Evolutionary conservation across 2,329 filamentous ascomycete species (phyloP), one percentile per base, ranked within the genome.

Genomic region (Fusarium anguioides): DNA sequence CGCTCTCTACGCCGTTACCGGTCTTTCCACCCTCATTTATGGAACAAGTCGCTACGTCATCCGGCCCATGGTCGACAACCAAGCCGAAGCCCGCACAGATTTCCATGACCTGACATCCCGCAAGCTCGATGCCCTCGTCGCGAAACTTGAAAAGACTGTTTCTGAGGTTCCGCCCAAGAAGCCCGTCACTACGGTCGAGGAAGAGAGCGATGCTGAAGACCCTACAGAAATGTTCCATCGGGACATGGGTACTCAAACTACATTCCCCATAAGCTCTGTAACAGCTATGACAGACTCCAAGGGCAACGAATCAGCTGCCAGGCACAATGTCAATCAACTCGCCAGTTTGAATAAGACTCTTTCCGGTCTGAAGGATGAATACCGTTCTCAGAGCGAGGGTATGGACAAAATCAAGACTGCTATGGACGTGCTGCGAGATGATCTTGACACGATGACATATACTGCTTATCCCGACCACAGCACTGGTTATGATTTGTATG

Each of bases 201-300:
- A 76, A 40, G 72, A 77, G 46, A 84, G 81, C 72, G 84, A 83
- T 24, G 82, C 80, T 58, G 85, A 86, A 62, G 88, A 90, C 70
- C 92, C 92, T 2, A 89, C 90, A 2, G 92, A 95, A 77, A 86
- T 94, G 64, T 96, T 93, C 78, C 91, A 94, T 76, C 87, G 91
- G 42, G 92, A 96, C 74, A 86, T 93, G 60, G 91, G 91, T 66
- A 91, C 92, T 2, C 92, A 96, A 77, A 96, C 92, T 1, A 89
- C 87, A 21, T 71, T 73, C 42, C 70, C 75, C n/a, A 58, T 71
- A 26, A 64, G 47, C 26, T 55, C 68, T 2, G 60, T 63, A 15
- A 60, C 70, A 10, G 51, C 68, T 20, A 44, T 50, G 14, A 31
- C 56, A 46, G 48, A 54, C 8, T 48, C 59, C 10, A 53, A 55